These are phyloP conservation scores for Eucalyptus decipiens DNA, from an alignment of 345 rosid species.

Conservation along the genomic window DNA sequence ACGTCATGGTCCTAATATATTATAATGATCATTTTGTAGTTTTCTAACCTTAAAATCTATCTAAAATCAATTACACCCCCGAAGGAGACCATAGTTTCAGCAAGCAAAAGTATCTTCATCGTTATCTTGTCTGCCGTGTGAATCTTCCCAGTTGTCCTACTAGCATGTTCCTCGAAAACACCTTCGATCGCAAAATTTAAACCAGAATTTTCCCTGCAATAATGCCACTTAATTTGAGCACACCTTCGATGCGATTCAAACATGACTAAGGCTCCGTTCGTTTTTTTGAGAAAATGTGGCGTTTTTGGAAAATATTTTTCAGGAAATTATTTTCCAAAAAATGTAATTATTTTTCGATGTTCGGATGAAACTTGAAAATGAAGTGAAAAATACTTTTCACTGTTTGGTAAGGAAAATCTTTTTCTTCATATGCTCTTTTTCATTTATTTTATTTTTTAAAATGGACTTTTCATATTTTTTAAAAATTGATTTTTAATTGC, in stretches of 20 bases:
- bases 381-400: no score
- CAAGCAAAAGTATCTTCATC: neutral
- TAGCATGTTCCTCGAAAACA: neutral
- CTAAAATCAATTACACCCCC: neutral
- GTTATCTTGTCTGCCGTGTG: neutral
- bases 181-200: neutral
- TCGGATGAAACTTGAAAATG: accelerated
- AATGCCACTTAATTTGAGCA: neutral
- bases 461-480: no score
- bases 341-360: no score
- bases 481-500: no score
- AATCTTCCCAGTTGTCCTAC: neutral
- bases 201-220: neutral
- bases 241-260: neutral
- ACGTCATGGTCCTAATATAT: neutral
- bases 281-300: accelerated
- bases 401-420: accelerated
- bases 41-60: neutral
- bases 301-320: accelerated
- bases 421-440: no score
- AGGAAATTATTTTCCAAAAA: accelerated
- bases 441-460: no score
- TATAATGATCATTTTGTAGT: neutral
- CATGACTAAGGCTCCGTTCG: accelerated
- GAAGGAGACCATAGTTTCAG: neutral